Conservation (phyloP, 2,329 filamentous ascomycete genomes). For the Epichloe amarillans region DNA sequence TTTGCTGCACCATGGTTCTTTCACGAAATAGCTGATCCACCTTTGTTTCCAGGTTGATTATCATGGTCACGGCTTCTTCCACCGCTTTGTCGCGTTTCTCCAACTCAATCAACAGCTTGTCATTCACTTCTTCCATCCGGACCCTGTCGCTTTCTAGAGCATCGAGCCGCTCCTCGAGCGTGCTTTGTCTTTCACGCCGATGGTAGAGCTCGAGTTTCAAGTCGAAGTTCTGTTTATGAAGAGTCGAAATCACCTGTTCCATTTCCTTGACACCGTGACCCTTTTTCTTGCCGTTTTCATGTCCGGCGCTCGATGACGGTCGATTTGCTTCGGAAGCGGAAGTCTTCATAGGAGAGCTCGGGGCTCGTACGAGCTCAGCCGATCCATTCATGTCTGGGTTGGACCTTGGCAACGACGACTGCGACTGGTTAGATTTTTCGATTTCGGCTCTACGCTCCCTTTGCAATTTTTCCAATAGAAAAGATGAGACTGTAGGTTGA, state of each 20-base stretch:
- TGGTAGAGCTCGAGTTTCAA: constrained; percentile 62
- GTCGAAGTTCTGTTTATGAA: constrained; percentile 68
- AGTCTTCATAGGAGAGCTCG: constrained; percentile 26
- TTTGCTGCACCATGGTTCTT: constrained; percentile 36
- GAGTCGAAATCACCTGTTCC: constrained; percentile 52
- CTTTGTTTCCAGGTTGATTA: constrained; percentile 49
- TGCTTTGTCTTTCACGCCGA: constrained; percentile 48
- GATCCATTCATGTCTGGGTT: constrained; percentile 26
- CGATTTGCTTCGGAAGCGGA: constrained; percentile 22
- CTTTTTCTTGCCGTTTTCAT: constrained; percentile 32
- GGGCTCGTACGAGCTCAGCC: constrained; percentile 23
- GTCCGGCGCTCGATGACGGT: constrained; percentile 28
- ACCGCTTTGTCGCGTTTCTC: constrained; percentile 58
- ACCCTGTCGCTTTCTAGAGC: constrained; percentile 38
- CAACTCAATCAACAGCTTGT: constrained; percentile 44
- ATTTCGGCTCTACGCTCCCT: constrained; percentile 36
- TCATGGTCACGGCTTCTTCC: constrained; percentile 57
- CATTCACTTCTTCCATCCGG: constrained; percentile 44
- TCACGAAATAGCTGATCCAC: constrained; percentile 41
- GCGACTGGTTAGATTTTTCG: constrained; percentile 24
- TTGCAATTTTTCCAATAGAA: constrained; percentile 42
- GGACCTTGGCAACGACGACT: constrained; percentile 19
- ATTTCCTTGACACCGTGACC: constrained; percentile 53
- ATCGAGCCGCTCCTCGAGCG: constrained; percentile 44
- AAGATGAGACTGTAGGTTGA: constrained; percentile 31